Percentiles rank a stretch among this genome's conserved stretches.
Conservation (phyloP, 371 early-diverging fungal species). For the Mortierella sp. region DNA sequence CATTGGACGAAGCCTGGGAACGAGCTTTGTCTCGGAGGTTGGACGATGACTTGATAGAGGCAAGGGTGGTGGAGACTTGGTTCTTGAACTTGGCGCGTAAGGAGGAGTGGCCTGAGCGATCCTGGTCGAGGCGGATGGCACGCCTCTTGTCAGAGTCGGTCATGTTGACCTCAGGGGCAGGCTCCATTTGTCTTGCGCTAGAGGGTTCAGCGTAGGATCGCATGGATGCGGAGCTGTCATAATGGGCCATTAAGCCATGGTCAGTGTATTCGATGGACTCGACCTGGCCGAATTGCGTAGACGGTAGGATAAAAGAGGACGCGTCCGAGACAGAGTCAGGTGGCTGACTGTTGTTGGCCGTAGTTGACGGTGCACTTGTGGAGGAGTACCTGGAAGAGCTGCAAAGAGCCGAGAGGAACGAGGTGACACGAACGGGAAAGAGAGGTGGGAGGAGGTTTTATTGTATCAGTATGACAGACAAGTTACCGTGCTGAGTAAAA, state of each 20-base stretch:
- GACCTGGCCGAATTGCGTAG: conserved; percentile 7
- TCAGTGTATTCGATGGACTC: not conserved
- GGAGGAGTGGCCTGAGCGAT: conserved; percentile 17
- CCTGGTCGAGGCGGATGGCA: not conserved
- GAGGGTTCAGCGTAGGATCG: not conserved
- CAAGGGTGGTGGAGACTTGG: conserved; percentile 34
- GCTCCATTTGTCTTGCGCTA: not conserved
- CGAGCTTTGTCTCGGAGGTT: conserved; percentile 38
- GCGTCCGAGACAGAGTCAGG: not conserved
- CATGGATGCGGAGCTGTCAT: not conserved
- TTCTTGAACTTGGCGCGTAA: conserved; percentile 44
- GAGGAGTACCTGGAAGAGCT: conserved; percentile 6
- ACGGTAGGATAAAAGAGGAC: conserved; percentile 18
- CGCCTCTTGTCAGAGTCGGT: not conserved
- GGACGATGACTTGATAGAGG: conserved; percentile 46
- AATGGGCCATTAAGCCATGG: not conserved
- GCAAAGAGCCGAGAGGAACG: conserved; percentile 4
- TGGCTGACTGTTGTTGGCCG: conserved; percentile 2
- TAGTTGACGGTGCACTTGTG: conserved; percentile 6
- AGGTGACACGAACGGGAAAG: conserved; percentile 23
- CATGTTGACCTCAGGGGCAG: not conserved
- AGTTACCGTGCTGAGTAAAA: not conserved
- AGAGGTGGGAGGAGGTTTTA: not conserved
- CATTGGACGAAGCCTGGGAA: not conserved
- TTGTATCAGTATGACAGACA: not conserved